Percentiles rank a stretch among this genome's conserved stretches.
Evolutionary conservation across 805 yeast species (phyloP).

Genomic region (Metschnikowia rubicola): DNA sequence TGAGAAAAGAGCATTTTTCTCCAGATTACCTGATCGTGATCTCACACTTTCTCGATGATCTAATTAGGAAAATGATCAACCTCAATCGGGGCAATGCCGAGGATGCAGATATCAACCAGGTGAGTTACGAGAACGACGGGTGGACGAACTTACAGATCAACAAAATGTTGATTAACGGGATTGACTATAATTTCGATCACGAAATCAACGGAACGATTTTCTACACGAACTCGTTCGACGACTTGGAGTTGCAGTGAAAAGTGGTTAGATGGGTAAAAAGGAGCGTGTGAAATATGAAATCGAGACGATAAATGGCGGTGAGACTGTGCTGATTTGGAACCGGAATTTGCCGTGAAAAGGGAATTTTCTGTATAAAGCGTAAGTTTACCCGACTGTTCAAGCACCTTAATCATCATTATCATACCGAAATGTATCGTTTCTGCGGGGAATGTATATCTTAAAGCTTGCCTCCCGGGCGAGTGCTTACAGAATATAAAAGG

Average conservation of each 20-base stretch:
- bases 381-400: too few species aligned
- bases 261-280: not conserved
- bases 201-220: constrained; percentile 41
- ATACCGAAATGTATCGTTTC: too few species aligned
- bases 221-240: constrained; percentile 27
- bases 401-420: too few species aligned
- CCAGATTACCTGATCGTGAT: constrained; percentile 23
- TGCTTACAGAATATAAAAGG: too few species aligned
- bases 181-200: constrained; percentile 32
- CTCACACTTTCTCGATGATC: constrained; percentile 33
- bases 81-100: constrained; percentile 43
- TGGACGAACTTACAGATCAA: constrained; percentile 25
- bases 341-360: too few species aligned
- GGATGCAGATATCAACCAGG: constrained; percentile 24
- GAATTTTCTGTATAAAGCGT: too few species aligned
- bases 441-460: too few species aligned
- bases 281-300: not conserved
- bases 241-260: not conserved
- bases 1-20: constrained; percentile 14
- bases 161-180: constrained; percentile 31
- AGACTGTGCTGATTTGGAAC: too few species aligned
- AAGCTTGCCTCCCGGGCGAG: too few species aligned
- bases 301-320: too few species aligned
- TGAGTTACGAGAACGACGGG: constrained; percentile 34
- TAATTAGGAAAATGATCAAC: constrained; percentile 30